Evolutionary conservation across 768 basidiomycete genomes (phyloP).

Genomic region (Termitomyces sp.): DNA sequence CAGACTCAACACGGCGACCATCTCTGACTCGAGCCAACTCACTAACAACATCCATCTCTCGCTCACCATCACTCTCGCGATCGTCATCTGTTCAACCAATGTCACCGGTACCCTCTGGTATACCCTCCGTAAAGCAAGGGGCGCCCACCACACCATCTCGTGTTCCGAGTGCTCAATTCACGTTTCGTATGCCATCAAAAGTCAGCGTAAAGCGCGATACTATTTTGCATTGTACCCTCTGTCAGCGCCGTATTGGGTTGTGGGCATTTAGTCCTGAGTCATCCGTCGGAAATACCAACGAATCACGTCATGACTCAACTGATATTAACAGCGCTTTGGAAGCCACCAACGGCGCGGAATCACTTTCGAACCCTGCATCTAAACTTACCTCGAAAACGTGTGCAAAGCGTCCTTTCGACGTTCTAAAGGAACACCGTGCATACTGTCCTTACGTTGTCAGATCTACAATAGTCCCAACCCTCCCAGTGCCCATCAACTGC

Average conservation of each 20-base stretch:
- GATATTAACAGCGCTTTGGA: background rate
- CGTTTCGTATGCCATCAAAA: constrained; percentile 22
- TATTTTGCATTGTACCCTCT: constrained; percentile 63
- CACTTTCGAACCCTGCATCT: constrained; percentile 13
- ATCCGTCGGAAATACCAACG: background rate
- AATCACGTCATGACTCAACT: background rate
- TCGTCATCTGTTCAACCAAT: constrained; percentile 29
- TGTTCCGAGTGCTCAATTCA: constrained; percentile 19
- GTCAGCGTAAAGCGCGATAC: constrained; percentile 37
- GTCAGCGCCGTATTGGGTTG: constrained; percentile 75
- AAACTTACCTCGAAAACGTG: constrained; percentile 24
- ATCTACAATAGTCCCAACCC: constrained; percentile 60
- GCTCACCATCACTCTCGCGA: constrained; percentile 31
- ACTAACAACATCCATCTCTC: constrained; percentile 27
- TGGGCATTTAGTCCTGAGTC: constrained; percentile 57
- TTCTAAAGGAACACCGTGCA: constrained; percentile 78
- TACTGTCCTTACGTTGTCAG: constrained; percentile 83
- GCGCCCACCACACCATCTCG: constrained; percentile 10
- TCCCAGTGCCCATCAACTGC: constrained; percentile 32
- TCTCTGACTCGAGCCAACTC: constrained; percentile 33
- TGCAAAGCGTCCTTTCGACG: constrained; percentile 57
- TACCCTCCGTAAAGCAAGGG: constrained; percentile 14
- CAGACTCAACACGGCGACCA: constrained; percentile 25
- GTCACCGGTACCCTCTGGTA: constrained; percentile 6
- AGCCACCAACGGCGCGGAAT: background rate